Evolutionary conservation across 257 asterid genomes (phyloP), one percentile per base, ranked within the genome.

Genomic region (Solanum tacnaense): DNA sequence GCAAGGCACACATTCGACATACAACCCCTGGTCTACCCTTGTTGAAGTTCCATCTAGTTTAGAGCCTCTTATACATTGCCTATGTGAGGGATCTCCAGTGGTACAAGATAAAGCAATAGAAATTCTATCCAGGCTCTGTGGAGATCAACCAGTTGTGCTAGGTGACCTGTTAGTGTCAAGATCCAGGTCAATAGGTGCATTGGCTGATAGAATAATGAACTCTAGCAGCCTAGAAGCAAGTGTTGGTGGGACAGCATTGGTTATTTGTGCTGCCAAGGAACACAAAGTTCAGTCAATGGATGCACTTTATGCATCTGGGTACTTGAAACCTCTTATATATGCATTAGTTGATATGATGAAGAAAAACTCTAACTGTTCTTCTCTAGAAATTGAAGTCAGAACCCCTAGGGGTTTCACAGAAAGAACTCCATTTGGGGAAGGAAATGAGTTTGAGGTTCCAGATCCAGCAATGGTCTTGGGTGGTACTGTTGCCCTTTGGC

Each of bases 261-360:
- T 95, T 41, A 93, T 94, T 88, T 96, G 98, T 89, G 96, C 93
- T 89, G 92, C 96, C 89, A 96, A 95, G 94, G 94, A 90, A 85
- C 93, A 94, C 76, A 93, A 90, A 90, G 83, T 44, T 88, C 92
- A 89, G 87, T 89, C 94, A 23, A 87, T 91, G 92, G 91, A 93
- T 87, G 88, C 92, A 70, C 98, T 96, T 60, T 92, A 94, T 88
- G 92, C 89, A 56, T 95, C 98, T 88, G 96, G 99, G 84, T 90
- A 88, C 92, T 88, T 93, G 93, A 92, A 92, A 90, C 91, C 95
- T 83, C 98, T 96, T 79, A 93, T 92, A 75, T 92, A 91, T 88
- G 88, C 97, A 85, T 90, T 96, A 87, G 93, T 93, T 34, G 96
- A 93, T 72, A 95, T 96, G 98, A 93, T 95, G 90, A 91, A 93